phyloP scores from a whole-genome alignment of 1,284 basidiomycete species.

The Phellopilus nigrolimitatus region DNA sequence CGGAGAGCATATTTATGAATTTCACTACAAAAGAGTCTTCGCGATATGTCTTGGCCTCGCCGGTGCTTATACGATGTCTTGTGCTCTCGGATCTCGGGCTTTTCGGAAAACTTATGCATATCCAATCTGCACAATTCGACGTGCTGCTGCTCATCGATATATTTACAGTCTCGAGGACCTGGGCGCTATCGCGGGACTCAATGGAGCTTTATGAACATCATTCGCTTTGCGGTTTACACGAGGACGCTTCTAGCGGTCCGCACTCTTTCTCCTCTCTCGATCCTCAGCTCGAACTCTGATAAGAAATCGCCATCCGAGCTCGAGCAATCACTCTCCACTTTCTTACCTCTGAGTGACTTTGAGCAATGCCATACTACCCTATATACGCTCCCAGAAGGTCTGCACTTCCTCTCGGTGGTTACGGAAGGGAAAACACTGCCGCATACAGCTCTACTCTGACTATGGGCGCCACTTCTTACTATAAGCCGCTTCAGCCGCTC shows the following conservation, averaged over 20 bases:
- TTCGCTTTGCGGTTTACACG: no score
- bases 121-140: not conserved
- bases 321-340: not conserved
- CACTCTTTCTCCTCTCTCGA: no score
- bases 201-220: not conserved
- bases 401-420: not conserved
- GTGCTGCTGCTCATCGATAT: no score
- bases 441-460: not conserved
- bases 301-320: not conserved
- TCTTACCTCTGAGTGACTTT: not conserved
- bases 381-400: not conserved
- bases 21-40: no score
- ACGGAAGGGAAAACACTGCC: not conserved
- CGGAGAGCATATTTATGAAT: no score
- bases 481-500: not conserved
- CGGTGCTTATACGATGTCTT: no score
- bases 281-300: not conserved
- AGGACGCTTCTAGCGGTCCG: conserved; percentile 4
- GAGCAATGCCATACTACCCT: not conserved
- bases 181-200: not conserved
- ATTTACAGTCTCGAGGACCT: not conserved
- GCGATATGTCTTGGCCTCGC: no score
- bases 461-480: not conserved
- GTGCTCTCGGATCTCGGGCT: not conserved
- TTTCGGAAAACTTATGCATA: not conserved